Evolutionary conservation across 2,329 filamentous ascomycete genomes (phyloP).

Genomic region (Botrytis squamosa): DNA sequence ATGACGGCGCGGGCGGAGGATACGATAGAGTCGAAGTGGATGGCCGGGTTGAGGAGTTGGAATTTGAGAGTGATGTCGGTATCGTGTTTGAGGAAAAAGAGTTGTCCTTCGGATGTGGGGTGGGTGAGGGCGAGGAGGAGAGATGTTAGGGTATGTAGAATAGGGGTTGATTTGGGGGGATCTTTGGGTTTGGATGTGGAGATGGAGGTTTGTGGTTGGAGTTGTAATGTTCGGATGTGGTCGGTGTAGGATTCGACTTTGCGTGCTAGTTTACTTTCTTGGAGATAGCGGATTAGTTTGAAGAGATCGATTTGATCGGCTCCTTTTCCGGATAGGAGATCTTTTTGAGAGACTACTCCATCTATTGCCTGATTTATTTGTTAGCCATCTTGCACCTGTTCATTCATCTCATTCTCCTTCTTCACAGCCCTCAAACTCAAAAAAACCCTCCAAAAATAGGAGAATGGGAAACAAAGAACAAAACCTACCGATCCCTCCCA

Average conservation of each 20-base stretch:
- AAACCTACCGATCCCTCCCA: conserved; percentile 48
- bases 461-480: too few species aligned
- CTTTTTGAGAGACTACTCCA: conserved; percentile 67
- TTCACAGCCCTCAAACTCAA: background rate
- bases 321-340: conserved; percentile 77
- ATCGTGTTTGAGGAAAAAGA: conserved; percentile 57
- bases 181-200: background rate
- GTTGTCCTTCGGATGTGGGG: conserved; percentile 67
- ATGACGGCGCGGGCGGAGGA: conserved; percentile 83
- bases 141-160: conserved; percentile 55
- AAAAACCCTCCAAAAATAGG: too few species aligned
- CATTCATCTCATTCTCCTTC: background rate
- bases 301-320: conserved; percentile 95
- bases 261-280: conserved; percentile 86
- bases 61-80: conserved; percentile 64
- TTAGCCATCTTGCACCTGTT: background rate
- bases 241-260: conserved; percentile 89
- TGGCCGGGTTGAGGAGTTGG: conserved; percentile 84
- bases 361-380: conserved; percentile 47
- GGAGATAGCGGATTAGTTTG: conserved; percentile 82
- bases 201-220: conserved; percentile 30
- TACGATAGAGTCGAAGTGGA: conserved; percentile 86
- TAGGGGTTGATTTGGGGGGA: conserved; percentile 26
- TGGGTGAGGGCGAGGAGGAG: conserved; percentile 85
- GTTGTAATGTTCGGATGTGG: conserved; percentile 45